Conservation (phyloP, 495 filamentous ascomycete genomes). For the Penicillium simplicissimum region DNA sequence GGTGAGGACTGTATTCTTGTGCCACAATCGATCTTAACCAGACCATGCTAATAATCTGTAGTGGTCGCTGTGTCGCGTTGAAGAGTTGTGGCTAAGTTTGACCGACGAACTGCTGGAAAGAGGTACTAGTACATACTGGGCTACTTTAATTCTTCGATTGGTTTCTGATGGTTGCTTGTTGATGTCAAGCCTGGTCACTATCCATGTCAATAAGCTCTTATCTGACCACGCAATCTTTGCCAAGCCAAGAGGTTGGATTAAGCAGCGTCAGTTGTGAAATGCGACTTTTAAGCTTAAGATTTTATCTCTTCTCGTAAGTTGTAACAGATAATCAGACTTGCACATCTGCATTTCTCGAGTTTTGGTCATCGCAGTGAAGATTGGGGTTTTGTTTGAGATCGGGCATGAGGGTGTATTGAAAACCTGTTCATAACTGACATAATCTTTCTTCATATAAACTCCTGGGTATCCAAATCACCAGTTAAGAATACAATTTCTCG, state of each 20-base stretch:
- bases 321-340: background rate
- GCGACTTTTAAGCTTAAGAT: background rate
- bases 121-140: background rate
- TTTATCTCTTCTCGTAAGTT: too few relatives aligned
- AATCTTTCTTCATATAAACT: slow-evolving; percentile 10
- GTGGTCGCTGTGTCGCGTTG: too few relatives aligned
- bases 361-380: background rate
- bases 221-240: background rate
- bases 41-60: too few relatives aligned
- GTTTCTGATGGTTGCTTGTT: background rate
- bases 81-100: too few relatives aligned
- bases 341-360: background rate
- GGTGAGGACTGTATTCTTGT: background rate
- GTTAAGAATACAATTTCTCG: slow-evolving; percentile 2
- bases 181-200: background rate
- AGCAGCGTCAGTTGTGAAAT: background rate
- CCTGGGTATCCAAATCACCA: slow-evolving; percentile 26
- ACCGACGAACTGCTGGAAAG: background rate
- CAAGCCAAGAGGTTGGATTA: background rate
- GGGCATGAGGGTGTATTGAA: background rate
- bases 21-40: background rate
- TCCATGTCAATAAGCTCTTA: slow-evolving; percentile 3
- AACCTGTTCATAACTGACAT: background rate
- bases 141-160: background rate
- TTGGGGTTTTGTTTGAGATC: background rate